Conservation (phyloP, 2,329 filamentous ascomycete species). For the Pseudogymnoascus verrucosus region DNA sequence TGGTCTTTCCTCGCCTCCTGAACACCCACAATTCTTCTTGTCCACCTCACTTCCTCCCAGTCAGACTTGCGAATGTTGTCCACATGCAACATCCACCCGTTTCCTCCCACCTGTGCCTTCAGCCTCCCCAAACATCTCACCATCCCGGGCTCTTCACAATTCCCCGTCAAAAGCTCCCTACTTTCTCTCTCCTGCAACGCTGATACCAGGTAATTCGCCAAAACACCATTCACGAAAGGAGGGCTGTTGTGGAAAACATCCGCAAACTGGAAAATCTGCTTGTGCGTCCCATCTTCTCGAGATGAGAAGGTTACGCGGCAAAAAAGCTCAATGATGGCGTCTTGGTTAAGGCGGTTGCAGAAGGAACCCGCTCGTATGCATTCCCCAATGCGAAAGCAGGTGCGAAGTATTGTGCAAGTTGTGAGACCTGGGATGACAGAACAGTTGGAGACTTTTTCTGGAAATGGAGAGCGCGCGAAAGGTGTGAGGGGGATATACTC, state of each 20-base stretch:
- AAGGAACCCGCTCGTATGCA: conserved; percentile 41
- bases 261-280: conserved; percentile 56
- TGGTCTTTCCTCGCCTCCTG: not conserved
- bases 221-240: conserved; percentile 43
- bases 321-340: conserved; percentile 56
- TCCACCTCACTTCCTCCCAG: conserved; percentile 46
- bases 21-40: conserved; percentile 24
- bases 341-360: conserved; percentile 38
- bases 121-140: conserved; percentile 42
- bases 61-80: conserved; percentile 43
- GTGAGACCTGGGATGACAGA: conserved; percentile 47
- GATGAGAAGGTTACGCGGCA: conserved; percentile 51
- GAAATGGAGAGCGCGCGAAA: conserved; percentile 46
- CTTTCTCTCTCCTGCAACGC: conserved; percentile 40
- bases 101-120: conserved; percentile 33
- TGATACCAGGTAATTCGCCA: conserved; percentile 38
- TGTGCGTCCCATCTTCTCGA: conserved; percentile 40
- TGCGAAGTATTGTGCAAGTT: conserved; percentile 40
- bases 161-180: conserved; percentile 31
- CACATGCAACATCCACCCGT: conserved; percentile 34
- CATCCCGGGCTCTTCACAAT: conserved; percentile 26
- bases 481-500: conserved; percentile 29
- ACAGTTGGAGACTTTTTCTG: conserved; percentile 39
- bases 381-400: conserved; percentile 58
- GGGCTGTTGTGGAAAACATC: conserved; percentile 53